These are phyloP conservation scores for Helichrysum umbraculigerum DNA, from an alignment of 129 eudicot genomes.

Conservation along the genomic window DNA sequence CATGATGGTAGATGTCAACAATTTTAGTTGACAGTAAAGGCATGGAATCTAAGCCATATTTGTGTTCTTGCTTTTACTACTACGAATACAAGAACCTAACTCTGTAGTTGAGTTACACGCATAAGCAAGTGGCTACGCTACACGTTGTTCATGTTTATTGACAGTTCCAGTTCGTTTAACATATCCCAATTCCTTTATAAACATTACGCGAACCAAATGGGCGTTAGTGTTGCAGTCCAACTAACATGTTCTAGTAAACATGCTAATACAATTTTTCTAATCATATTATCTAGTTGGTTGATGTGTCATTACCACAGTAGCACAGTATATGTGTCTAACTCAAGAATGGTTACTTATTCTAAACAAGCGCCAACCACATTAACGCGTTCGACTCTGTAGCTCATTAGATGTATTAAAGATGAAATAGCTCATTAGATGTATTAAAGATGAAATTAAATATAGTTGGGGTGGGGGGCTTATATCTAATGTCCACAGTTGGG, in stretches of 20 bases:
- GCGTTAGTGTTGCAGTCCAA: background rate
- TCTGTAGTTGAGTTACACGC: background rate
- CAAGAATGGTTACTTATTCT: background rate
- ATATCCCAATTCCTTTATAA: too few species aligned
- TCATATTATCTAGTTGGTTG: background rate
- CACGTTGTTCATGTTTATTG: background rate
- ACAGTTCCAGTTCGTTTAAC: too few species aligned
- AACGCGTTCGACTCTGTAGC: background rate
- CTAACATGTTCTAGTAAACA: background rate
- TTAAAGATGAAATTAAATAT: constrained; percentile 9
- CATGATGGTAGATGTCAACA: background rate
- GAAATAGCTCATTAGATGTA: background rate
- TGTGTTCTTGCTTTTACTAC: background rate
- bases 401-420: background rate
- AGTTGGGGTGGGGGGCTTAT: constrained; percentile 22
- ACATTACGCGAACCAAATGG: too few species aligned
- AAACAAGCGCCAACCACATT: background rate
- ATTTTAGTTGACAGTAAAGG: too few species aligned
- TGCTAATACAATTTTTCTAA: background rate
- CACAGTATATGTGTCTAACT: background rate
- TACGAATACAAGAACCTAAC: background rate
- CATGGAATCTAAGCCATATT: background rate
- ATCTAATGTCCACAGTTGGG: constrained; percentile 2
- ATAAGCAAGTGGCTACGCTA: background rate
- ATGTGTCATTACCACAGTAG: background rate